Evolutionary conservation across 2,329 filamentous ascomycete species (phyloP), one percentile per base, ranked within the genome.

Genomic region (Phaeosphaeriaceae sp.): DNA sequence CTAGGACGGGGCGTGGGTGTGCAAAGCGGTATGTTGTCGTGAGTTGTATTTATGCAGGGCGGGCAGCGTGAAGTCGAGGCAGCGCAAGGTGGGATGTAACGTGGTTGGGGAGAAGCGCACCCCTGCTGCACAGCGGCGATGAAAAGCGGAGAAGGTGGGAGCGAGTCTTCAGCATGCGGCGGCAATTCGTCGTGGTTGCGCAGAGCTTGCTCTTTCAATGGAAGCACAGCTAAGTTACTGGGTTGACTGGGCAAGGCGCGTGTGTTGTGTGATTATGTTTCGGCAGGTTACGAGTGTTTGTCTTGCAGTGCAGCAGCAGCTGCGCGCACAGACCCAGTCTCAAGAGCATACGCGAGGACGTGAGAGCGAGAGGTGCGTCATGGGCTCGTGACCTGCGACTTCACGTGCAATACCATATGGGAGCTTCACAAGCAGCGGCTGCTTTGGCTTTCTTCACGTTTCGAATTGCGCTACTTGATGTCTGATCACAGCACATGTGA

Each of bases 91-190:
- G 67, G 65, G 63, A 67, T 63, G 62, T 62, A 70, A 65, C 63
- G 67, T 71, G 63, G 62, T 56, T 53, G 55, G 60, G 57, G 56
- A 66, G 58, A 42, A 60, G 62, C 58, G 54, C 65, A 69, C 68
- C 65, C 63, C 63, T 66, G 33, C 48, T 58, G 57, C 54, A 61
- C 62, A 62, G 67, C 67, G 67, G 65, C 65, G 62, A 65, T 57
- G 62, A 63, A 68, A 69, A 71, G 67, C 65, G 65, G 68, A 68
- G 68, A 65, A 65, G 49, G 59, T 57, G 55, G 59, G 50, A 52
- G 54, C 57, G 57, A 57, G 51, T 51, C 50, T 50, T 48, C 36
- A 51, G 45, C 33, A 44, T 48, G 48, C 42, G 49, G 54, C 51
- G 49, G 57, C 55, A 59, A 56, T 58, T 58, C 47, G 53, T 53